A percentile compares a stretch with the other conserved stretches of the same genome.
These are phyloP conservation scores for Magnaporthales sp. DNA, from an alignment of 2,329 filamentous ascomycete genomes.

Conservation along the genomic window DNA sequence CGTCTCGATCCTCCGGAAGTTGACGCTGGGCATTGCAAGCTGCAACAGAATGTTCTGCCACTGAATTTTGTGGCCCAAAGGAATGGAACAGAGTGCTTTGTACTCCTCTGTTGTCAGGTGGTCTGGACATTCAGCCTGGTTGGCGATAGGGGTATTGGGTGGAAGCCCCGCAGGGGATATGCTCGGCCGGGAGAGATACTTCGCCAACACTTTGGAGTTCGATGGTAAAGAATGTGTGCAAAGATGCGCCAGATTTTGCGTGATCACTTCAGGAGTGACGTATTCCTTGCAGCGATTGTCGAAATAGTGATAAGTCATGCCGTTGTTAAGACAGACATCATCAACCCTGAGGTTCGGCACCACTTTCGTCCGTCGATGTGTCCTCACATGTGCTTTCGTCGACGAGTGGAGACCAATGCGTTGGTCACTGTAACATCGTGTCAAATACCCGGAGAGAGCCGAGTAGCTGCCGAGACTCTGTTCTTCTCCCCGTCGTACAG, in stretches of 20 bases:
- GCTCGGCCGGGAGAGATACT: neutral
- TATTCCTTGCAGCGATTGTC: constrained; percentile 16
- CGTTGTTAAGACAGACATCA: constrained; percentile 36
- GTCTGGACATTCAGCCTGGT: constrained; percentile 34
- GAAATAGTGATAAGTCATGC: constrained; percentile 28
- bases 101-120: constrained; percentile 44
- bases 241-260: too few relatives aligned
- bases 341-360: constrained; percentile 14
- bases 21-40: constrained; percentile 34
- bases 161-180: neutral
- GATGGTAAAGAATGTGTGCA: too few relatives aligned
- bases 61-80: constrained; percentile 37
- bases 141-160: constrained; percentile 43
- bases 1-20: constrained; percentile 41
- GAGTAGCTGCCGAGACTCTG: neutral
- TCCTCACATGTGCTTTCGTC: constrained; percentile 23
- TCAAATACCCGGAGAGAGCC: neutral
- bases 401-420: constrained; percentile 24
- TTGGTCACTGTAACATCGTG: neutral
- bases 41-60: constrained; percentile 49
- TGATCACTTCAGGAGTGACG: neutral
- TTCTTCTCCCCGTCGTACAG: too few relatives aligned
- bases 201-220: neutral
- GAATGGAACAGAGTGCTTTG: constrained; percentile 38
- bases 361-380: constrained; percentile 22